Evolutionary conservation across 2,329 filamentous ascomycete genomes (phyloP), one percentile per base, ranked within the genome.

Genomic region (Fusarium falciforme): DNA sequence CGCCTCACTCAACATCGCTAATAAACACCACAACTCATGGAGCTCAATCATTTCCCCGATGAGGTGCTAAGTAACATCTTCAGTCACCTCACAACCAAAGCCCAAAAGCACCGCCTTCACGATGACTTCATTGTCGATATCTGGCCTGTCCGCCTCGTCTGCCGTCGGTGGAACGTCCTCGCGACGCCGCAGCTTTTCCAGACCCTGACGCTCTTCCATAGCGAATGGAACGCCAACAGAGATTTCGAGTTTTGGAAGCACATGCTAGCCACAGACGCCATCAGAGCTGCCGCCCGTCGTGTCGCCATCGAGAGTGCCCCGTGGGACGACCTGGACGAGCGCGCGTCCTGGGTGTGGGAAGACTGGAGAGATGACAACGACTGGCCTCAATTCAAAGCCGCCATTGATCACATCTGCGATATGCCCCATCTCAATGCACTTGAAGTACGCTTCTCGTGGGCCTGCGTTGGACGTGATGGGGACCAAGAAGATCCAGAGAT

Each of bases 131-230:
- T 71, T 2, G 0, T 1, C 1, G 0, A 58, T 5, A 2, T 40
- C 12, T 67, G 60, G 20, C 44, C 47, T 6, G 16, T 70, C 4
- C 67, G 73, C 9, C 69, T 72, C 1, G 68, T 74, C 0, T 70
- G 71, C 14, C 73, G 31, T 22, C 49, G 2, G 6, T 75, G 72
- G 71, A 72, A 70, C 25, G 16, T 10, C 1, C 17, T 72, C 0
- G 61, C 49, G 0, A 66, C 20, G 4, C 12, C 40, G 0, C 47
- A 68, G 0, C 61, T 67, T 14, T 74, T 72, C 20, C 66, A 35
- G 1, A 52, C 40, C 0, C 0, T 66, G 9, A 27, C 55, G 2
- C 62, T 74, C 0, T 44, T 44, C 40, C 40, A 44, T 22, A 44
- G 40, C 11, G 40, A 44, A 44, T 44, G 40, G 40, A 20, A 20